A percentile compares a stretch with the other conserved stretches of the same genome.
Conservation (phyloP, 176 grass and related monocot species). For the Oryza coarctata region DNA sequence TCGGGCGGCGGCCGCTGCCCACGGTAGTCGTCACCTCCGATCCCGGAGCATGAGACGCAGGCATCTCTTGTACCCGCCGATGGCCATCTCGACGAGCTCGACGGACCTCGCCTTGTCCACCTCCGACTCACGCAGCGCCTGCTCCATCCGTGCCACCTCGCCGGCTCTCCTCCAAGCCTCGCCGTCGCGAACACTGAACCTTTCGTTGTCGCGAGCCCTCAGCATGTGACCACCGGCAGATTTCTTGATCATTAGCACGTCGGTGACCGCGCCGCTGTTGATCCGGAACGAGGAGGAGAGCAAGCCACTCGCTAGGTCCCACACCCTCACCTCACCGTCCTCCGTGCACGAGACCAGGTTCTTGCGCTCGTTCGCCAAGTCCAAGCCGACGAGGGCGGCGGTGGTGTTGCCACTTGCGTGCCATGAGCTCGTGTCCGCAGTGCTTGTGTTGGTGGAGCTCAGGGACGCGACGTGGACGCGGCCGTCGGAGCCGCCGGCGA, state of each 20-base stretch:
- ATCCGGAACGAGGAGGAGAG: background rate
- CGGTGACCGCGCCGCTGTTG: background rate
- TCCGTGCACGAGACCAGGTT: constrained; percentile 33
- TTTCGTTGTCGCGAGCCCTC: background rate
- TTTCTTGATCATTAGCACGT: background rate
- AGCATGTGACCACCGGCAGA: background rate
- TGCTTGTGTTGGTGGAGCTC: background rate
- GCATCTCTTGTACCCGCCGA: background rate
- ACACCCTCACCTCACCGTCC: constrained; percentile 28
- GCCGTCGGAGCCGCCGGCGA: constrained; percentile 25
- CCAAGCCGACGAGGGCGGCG: background rate
- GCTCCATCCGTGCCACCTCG: background rate
- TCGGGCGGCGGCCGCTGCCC: background rate
- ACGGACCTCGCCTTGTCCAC: background rate
- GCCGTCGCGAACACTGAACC: background rate
- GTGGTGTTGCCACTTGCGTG: background rate
- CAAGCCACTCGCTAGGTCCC: background rate
- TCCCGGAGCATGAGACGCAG: constrained; percentile 15
- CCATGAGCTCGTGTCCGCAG: background rate
- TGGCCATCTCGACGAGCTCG: constrained; percentile 11
- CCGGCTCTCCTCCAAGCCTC: background rate
- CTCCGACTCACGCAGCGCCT: background rate
- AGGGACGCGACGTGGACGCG: constrained; percentile 11
- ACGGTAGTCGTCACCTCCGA: background rate
- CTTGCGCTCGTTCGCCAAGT: background rate